Base-by-base conservation (phyloP, 805 yeast genomes). In the Cyberlindnera petersonii region DNA sequence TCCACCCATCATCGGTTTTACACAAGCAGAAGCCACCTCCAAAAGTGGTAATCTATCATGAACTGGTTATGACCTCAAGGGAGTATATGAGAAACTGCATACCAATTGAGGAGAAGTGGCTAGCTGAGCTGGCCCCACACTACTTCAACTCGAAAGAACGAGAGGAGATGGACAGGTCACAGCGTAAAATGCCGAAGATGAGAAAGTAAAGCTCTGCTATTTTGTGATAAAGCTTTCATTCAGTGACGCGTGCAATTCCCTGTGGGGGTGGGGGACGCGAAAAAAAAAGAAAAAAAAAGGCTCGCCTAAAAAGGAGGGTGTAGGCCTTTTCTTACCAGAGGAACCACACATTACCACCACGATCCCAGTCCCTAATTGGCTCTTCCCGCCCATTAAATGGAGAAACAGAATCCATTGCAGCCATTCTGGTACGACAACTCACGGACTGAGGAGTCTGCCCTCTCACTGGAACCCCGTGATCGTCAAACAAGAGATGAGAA, bases 41-140 rank as follows among this genome's bases (percentile, higher is more conserved):
- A 4, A 82, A 76, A 47, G 66, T 76, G 38, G 67, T 93, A 6
- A 65, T 91, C 13, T 93, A 86, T 58, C 87, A 88, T 53, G 94
- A 91, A 44, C 65, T 91, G 51, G 82, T 91, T 35, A 61, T 84
- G 33, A 91, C 98, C 0, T 75, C 87, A 19, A 86, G 82, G 57
- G 97, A 89, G 63, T 91, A 79, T 60, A 86, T 93, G 87, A 72
- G 89, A 42, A 82, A 82, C 48, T 79, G 88, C 53, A 74, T 85
- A 60, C 76, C 87, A 0, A 67, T 84, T 4, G 77, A 81, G 28
- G 89, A 83, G 22, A 65, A 65, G 33, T 85, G 95, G 93, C 60
- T 89, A 13, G 58, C 58, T 1, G 89, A 84, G 48, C 73, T 78
- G 46, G 96, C 94, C 0, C 84, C 88, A 2, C 86, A 81, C 28